These are phyloP conservation scores for Myochromella boudieri DNA, from an alignment of 768 basidiomycete genomes.

Conservation along the genomic window DNA sequence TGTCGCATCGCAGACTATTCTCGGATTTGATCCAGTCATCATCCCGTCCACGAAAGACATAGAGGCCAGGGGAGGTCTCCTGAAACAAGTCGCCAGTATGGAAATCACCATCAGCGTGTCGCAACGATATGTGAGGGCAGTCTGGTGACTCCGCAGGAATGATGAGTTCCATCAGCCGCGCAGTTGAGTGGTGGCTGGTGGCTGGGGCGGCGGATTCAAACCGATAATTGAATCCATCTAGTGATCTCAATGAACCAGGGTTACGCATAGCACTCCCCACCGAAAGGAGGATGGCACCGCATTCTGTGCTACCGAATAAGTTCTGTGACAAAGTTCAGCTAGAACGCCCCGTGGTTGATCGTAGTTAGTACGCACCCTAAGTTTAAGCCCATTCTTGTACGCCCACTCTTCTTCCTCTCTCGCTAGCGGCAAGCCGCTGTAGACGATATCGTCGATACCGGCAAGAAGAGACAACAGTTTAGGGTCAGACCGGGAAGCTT, in stretches of 20 bases:
- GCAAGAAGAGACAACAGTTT: slow-evolving; percentile 58
- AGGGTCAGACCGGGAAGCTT: slow-evolving; percentile 38
- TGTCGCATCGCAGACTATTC: slow-evolving; percentile 66
- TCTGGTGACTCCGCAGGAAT: slow-evolving; percentile 56
- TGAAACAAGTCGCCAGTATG: slow-evolving; percentile 71
- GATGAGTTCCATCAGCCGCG: slow-evolving; percentile 55
- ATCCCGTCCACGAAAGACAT: slow-evolving; percentile 57
- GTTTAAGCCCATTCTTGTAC: slow-evolving; percentile 56
- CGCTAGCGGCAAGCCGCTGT: slow-evolving; percentile 62
- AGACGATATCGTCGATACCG: slow-evolving; percentile 62
- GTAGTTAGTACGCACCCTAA: slow-evolving; percentile 48
- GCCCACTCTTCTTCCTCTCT: slow-evolving; percentile 78
- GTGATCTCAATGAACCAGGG: slow-evolving; percentile 50
- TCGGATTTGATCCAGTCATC: slow-evolving; percentile 78
- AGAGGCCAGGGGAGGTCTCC: slow-evolving; percentile 48
- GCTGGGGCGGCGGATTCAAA: slow-evolving; percentile 57
- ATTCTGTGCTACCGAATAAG: slow-evolving; percentile 81
- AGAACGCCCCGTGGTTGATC: slow-evolving; percentile 13
- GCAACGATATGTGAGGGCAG: slow-evolving; percentile 54
- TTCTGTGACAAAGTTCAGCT: slow-evolving; percentile 47
- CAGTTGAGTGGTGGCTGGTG: slow-evolving; percentile 29
- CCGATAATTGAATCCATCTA: slow-evolving; percentile 66
- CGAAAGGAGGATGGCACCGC: slow-evolving; percentile 70
- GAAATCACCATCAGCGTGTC: slow-evolving; percentile 58
- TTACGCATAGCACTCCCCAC: slow-evolving; percentile 50